These are phyloP conservation scores for Hippophae gyantsensis DNA, from an alignment of 306 rosid genomes.

Conservation along the genomic window DNA sequence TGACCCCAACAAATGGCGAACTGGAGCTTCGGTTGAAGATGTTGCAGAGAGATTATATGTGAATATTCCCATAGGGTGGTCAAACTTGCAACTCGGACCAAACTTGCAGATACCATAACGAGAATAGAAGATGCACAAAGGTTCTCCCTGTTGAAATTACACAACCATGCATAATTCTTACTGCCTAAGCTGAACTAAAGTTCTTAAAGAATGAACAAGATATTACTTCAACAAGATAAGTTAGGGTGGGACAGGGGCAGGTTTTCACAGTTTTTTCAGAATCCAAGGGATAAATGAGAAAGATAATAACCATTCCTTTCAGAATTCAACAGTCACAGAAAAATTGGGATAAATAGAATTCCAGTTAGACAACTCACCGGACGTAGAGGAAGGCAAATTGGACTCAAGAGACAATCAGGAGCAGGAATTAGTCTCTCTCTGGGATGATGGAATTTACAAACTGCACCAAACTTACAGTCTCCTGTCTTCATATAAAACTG, in stretches of 20 bases:
- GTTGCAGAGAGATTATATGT: constrained; percentile 60
- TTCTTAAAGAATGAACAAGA: too few relatives aligned
- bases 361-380: constrained; percentile 44
- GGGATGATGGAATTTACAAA: constrained; percentile 94
- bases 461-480: constrained; percentile 94
- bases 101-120: constrained; percentile 98
- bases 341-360: background rate
- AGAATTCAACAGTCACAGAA: background rate
- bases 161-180: constrained; percentile 19
- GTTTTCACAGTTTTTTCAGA: background rate
- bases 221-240: too few relatives aligned
- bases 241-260: background rate
- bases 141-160: constrained; percentile 66
- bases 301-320: background rate
- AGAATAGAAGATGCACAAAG: constrained; percentile 84
- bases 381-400: constrained; percentile 87
- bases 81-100: constrained; percentile 98
- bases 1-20: constrained; percentile 62
- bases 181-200: too few relatives aligned
- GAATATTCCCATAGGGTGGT: constrained; percentile 92
- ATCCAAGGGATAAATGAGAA: background rate
- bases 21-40: constrained; percentile 52
- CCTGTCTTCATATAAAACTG: constrained; percentile 97
- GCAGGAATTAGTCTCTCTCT: constrained; percentile 79
- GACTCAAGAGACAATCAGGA: constrained; percentile 88